These are phyloP conservation scores for Talinum fruticosum DNA, from an alignment of 148 eudicot genomes.

Conservation along the genomic window DNA sequence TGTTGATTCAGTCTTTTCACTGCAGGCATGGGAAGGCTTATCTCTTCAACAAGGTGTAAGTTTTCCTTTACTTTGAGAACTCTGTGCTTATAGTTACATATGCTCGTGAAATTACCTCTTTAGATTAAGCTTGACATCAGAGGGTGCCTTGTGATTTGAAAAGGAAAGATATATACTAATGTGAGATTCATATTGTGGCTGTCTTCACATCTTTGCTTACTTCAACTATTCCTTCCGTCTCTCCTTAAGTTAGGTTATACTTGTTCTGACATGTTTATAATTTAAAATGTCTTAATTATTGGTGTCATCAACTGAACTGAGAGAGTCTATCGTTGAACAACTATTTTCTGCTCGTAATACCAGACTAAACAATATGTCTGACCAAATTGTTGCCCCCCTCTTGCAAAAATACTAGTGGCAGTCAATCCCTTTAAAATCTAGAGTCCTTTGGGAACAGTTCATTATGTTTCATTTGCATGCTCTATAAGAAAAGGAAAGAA, in stretches of 20 bases:
- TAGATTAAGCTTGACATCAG: not conserved
- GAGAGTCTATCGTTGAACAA: not conserved
- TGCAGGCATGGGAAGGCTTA: constrained; percentile 92
- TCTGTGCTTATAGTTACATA: not conserved
- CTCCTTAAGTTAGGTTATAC: not conserved
- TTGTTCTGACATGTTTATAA: not conserved
- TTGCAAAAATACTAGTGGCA: no score
- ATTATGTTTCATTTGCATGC: no score
- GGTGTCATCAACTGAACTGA: not conserved
- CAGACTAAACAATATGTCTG: not conserved
- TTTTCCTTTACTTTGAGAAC: constrained; percentile 38
- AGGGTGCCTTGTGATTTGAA: not conserved
- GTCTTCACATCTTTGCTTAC: no score
- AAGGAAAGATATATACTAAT: not conserved
- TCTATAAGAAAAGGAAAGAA: no score
- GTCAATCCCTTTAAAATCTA: no score
- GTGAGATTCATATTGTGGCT: no score
- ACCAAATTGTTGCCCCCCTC: no score
- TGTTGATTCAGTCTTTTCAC: constrained; percentile 72
- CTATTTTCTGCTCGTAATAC: not conserved
- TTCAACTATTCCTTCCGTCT: not conserved
- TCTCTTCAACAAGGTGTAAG: constrained; percentile 97
- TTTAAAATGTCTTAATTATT: no score
- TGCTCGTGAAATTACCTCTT: not conserved
- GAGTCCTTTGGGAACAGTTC: no score